Percentiles rank a stretch among this genome's conserved stretches.
These are phyloP conservation scores for Spergularia bocconei DNA, from an alignment of 148 eudicot genomes.

Conservation along the genomic window DNA sequence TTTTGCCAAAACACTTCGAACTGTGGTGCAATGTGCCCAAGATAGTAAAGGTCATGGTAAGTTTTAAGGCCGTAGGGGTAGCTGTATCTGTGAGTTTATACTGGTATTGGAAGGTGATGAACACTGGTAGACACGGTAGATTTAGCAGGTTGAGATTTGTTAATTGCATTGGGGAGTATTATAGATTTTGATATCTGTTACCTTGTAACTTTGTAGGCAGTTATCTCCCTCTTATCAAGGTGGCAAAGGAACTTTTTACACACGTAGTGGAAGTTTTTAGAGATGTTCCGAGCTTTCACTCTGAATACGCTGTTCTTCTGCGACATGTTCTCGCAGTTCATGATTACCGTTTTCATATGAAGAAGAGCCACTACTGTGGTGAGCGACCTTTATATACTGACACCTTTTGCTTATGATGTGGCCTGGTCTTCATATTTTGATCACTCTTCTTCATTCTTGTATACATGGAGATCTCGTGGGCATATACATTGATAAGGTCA, in stretches of 20 bases:
- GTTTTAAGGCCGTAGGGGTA: slow-evolving; percentile 23
- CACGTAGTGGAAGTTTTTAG: slow-evolving; percentile 76
- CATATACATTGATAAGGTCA: slow-evolving; percentile 70
- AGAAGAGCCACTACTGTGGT: slow-evolving; percentile 77
- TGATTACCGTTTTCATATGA: slow-evolving; percentile 73
- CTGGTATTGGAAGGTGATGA: not conserved
- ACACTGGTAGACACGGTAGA: not conserved
- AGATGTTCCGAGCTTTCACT: slow-evolving; percentile 81
- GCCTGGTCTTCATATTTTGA: not conserved
- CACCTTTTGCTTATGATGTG: not conserved
- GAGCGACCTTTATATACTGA: slow-evolving; percentile 29
- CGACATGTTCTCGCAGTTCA: slow-evolving; percentile 63
- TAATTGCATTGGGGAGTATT: not conserved
- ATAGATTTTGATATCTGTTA: not conserved
- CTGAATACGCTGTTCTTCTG: slow-evolving; percentile 77
- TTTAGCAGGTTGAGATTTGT: not conserved
- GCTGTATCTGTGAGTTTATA: not conserved
- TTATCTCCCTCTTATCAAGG: slow-evolving; percentile 54
- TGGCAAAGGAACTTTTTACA: slow-evolving; percentile 67
- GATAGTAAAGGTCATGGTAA: slow-evolving; percentile 56
- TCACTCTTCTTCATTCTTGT: slow-evolving; percentile 4
- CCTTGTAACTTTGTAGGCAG: slow-evolving; percentile 40
- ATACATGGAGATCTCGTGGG: slow-evolving; percentile 56
- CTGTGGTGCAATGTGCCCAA: slow-evolving; percentile 73
- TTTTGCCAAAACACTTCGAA: slow-evolving; percentile 81